Conservation (phyloP, 2,329 filamentous ascomycete species). For the Trichoderma aggressivum region DNA sequence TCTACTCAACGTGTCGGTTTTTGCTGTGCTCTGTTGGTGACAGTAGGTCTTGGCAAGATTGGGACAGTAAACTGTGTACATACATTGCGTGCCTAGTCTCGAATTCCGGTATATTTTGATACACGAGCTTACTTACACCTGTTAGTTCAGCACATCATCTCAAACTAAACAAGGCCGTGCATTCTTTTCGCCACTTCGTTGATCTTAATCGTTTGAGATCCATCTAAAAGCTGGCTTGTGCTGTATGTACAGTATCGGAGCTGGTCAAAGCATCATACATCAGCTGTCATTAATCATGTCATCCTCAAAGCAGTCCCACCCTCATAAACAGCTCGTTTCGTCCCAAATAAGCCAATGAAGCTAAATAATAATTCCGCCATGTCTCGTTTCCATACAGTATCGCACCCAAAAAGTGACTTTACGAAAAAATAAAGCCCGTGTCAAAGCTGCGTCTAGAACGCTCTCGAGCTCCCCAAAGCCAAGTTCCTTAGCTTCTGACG, state of each 20-base stretch:
- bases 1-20: background rate
- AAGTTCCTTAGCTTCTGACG: background rate
- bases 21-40: background rate
- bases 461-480: background rate
- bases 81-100: background rate
- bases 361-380: background rate
- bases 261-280: too few relatives aligned
- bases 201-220: background rate
- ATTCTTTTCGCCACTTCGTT: background rate
- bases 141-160: too few relatives aligned
- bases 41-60: background rate
- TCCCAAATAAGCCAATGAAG: background rate
- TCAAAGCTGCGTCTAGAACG: background rate
- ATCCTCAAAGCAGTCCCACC: background rate
- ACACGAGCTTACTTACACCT: too few relatives aligned
- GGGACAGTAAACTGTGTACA: background rate
- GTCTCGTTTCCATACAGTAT: constrained; percentile 3
- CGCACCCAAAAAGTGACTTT: constrained; percentile 1
- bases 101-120: too few relatives aligned
- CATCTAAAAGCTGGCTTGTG: too few relatives aligned
- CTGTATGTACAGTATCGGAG: too few relatives aligned
- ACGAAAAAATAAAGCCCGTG: background rate
- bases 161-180: background rate
- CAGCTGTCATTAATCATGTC: too few relatives aligned
- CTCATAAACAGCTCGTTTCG: background rate